Percentiles rank a stretch among this genome's conserved stretches.
Evolutionary conservation across 1,139 yeast genomes (phyloP).

Genomic region (Pneumocystis canis): DNA sequence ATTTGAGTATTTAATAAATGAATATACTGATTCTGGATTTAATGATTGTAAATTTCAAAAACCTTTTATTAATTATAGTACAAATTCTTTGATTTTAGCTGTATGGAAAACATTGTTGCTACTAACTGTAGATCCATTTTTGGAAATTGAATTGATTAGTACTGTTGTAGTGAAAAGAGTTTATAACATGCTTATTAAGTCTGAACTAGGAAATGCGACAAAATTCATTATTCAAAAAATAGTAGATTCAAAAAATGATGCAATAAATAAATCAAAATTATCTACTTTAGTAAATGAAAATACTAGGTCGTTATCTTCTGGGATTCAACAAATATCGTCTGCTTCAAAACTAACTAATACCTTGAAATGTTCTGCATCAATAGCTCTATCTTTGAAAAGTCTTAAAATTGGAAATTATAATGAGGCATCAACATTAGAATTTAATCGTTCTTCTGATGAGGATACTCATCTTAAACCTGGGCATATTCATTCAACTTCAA

Average conservation of each 20-base stretch:
- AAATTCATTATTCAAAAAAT: constrained; percentile 32
- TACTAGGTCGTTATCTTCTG: constrained; percentile 3
- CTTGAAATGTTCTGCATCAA: constrained; percentile 25
- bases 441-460: constrained; percentile 15
- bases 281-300: constrained; percentile 1
- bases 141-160: constrained; percentile 63
- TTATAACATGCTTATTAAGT: constrained; percentile 45
- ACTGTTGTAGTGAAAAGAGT: constrained; percentile 64
- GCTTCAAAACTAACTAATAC: constrained; percentile 14
- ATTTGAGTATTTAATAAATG: constrained; percentile 72
- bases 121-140: constrained; percentile 76
- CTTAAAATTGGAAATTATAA: constrained; percentile 21
- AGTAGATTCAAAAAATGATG: constrained; percentile 1
- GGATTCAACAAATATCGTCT: constrained; percentile 1
- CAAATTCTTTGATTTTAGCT: constrained; percentile 75
- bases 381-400: constrained; percentile 25
- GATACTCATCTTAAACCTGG: constrained; percentile 19
- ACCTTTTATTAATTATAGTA: constrained; percentile 25
- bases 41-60: constrained; percentile 25
- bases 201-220: constrained; percentile 50
- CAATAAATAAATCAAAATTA: constrained; percentile 2
- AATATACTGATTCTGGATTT: constrained; percentile 34
- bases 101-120: constrained; percentile 77
- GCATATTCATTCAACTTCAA: constrained; percentile 16
- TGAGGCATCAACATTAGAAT: constrained; percentile 11